Conservation (phyloP, 192 early-diverging fungal genomes). For the Pilaira anomala region DNA sequence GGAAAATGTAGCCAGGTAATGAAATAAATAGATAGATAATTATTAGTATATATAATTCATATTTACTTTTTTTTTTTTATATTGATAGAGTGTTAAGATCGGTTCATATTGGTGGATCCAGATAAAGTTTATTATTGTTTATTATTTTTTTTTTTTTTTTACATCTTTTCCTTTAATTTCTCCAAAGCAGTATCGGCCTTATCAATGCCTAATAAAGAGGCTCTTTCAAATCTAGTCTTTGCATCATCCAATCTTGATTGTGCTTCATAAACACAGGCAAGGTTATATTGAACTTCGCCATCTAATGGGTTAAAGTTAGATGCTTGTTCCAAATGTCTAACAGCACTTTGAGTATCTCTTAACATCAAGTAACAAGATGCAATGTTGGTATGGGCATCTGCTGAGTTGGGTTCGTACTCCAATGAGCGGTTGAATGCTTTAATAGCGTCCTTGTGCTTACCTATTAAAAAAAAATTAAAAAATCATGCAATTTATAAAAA, state of each 20-base stretch:
- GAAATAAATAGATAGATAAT: not conserved
- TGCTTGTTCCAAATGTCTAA: conserved; percentile 56
- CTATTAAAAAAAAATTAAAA: no score
- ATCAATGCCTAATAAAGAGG: conserved; percentile 47
- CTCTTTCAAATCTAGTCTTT: conserved; percentile 51
- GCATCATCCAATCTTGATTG: conserved; percentile 53
- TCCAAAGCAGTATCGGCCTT: conserved; percentile 52
- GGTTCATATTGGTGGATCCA: conserved; percentile 25
- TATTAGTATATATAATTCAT: not conserved
- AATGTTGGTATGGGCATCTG: conserved; percentile 70
- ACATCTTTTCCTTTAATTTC: conserved; percentile 47
- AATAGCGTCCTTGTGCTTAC: conserved; percentile 51
- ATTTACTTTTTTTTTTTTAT: not conserved
- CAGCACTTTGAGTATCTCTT: conserved; percentile 42
- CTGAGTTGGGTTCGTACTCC: conserved; percentile 43
- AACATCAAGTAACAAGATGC: conserved; percentile 59
- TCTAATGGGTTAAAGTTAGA: conserved; percentile 58
- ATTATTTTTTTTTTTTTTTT: not conserved
- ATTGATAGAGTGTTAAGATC: conserved; percentile 30
- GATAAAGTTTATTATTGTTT: not conserved
- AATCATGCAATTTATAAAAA: not conserved
- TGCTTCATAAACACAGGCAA: conserved; percentile 63
- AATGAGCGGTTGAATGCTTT: conserved; percentile 58
- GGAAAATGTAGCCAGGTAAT: conserved; percentile 45
- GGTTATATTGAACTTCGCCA: conserved; percentile 64